Evolutionary conservation across 2,329 filamentous ascomycete species (phyloP).

Genomic region (Aspergillus eucalypticola): DNA sequence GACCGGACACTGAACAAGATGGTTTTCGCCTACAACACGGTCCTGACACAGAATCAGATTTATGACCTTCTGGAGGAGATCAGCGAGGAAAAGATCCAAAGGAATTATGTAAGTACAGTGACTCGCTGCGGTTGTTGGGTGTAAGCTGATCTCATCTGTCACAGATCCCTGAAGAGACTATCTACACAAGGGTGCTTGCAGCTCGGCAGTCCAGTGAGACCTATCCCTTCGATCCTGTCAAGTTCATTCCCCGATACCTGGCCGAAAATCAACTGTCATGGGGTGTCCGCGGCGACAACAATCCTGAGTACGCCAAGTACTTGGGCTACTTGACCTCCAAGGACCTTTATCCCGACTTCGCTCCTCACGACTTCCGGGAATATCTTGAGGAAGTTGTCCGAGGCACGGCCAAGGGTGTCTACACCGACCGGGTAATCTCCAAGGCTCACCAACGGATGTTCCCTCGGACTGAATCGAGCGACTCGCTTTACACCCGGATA

Average conservation of each 20-base stretch:
- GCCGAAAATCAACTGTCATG: constrained; percentile 50
- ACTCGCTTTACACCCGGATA: constrained; percentile 38
- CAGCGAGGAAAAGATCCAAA: constrained; percentile 51
- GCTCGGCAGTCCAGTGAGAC: constrained; percentile 38
- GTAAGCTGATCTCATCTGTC: constrained; percentile 14
- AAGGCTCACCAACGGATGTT: constrained; percentile 39
- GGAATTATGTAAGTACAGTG: constrained; percentile 37
- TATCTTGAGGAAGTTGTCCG: constrained; percentile 45
- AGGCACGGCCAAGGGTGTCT: constrained; percentile 43
- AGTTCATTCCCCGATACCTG: constrained; percentile 38
- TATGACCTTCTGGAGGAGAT: constrained; percentile 49
- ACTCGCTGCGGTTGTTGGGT: not conserved
- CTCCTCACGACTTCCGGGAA: constrained; percentile 41
- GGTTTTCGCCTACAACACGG: constrained; percentile 53
- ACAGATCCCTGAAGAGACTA: constrained; percentile 37
- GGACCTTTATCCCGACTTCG: constrained; percentile 57
- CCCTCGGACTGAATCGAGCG: constrained; percentile 38
- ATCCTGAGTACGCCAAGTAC: constrained; percentile 54
- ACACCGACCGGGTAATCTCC: constrained; percentile 38
- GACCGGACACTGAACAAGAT: constrained; percentile 55
- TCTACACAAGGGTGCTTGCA: constrained; percentile 36
- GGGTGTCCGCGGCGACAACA: constrained; percentile 56
- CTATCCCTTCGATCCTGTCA: constrained; percentile 39
- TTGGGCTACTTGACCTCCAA: constrained; percentile 56
- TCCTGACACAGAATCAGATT: constrained; percentile 51